Percentiles rank a stretch among this genome's conserved stretches.
Conservation (phyloP, 2,329 filamentous ascomycete genomes). For the Penicillium sp. region DNA sequence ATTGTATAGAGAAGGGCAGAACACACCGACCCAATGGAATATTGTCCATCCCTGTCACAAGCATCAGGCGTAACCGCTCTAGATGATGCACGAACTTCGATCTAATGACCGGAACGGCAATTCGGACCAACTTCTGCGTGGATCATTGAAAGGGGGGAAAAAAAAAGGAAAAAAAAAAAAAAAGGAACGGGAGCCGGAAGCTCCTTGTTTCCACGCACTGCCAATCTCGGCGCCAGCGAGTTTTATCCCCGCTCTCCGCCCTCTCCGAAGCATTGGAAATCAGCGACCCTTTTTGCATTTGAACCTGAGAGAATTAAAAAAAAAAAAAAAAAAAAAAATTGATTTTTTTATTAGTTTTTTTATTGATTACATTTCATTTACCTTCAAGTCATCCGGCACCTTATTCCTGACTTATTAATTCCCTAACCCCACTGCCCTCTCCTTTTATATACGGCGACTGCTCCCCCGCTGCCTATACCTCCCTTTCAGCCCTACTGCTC, state of each 20-base stretch:
- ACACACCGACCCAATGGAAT: constrained; percentile 2
- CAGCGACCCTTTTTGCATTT: constrained; percentile 13
- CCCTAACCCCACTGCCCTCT: constrained; percentile 4
- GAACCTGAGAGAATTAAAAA: neutral
- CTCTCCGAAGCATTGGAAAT: constrained; percentile 30
- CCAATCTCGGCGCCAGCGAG: constrained; percentile 18
- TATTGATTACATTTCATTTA: neutral
- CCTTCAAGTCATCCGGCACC: neutral
- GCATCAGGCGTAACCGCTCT: neutral
- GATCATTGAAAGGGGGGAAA: neutral
- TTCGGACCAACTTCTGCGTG: neutral
- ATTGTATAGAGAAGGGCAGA: neutral
- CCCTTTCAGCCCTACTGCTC: constrained; percentile 26
- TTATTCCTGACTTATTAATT: constrained; percentile 13
- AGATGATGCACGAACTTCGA: neutral
- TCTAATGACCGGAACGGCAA: neutral
- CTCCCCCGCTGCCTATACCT: constrained; percentile 19
- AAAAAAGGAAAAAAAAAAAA: neutral
- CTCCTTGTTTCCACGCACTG: constrained; percentile 35
- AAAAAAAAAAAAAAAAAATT: neutral
- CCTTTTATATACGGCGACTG: constrained; percentile 16
- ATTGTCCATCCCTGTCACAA: constrained; percentile 1
- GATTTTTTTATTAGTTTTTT: neutral
- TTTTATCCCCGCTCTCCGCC: constrained; percentile 39
- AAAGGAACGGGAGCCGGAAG: neutral